These are phyloP conservation scores for Fusarium succisae DNA, from an alignment of 2,329 filamentous ascomycete genomes.

Conservation along the genomic window DNA sequence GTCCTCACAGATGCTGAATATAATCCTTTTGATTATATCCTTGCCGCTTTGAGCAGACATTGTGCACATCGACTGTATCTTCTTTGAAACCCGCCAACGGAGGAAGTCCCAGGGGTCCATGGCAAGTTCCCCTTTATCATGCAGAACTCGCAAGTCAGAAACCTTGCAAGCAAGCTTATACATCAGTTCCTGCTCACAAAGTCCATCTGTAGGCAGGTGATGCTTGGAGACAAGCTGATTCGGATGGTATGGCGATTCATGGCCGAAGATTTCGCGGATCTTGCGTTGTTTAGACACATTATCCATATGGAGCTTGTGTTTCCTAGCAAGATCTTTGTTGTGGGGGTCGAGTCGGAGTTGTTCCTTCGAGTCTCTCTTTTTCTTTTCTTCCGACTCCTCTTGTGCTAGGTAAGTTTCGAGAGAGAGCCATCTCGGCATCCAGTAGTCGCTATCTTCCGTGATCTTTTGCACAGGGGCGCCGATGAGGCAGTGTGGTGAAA, in stretches of 20 bases:
- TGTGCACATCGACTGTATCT: background rate
- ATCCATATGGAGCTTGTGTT: conserved; percentile 41
- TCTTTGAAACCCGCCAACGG: conserved; percentile 46
- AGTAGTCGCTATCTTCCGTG: conserved; percentile 44
- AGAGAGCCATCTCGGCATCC: conserved; percentile 45
- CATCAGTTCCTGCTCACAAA: conserved; percentile 49
- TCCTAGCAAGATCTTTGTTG: background rate
- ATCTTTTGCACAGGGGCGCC: conserved; percentile 44
- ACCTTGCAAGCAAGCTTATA: conserved; percentile 49
- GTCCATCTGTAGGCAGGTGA: conserved; percentile 44
- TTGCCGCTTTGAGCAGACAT: conserved; percentile 2
- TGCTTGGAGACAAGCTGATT: conserved; percentile 50
- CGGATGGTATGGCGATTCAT: conserved; percentile 44
- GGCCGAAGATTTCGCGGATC: conserved; percentile 49
- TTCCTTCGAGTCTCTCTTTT: conserved; percentile 17
- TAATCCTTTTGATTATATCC: conserved; percentile 1
- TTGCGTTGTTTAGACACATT: conserved; percentile 48
- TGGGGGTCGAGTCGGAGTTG: conserved; percentile 3
- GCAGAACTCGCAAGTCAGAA: conserved; percentile 44
- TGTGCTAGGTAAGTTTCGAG: conserved; percentile 43
- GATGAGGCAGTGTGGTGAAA: conserved; percentile 36
- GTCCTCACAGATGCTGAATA: conserved; percentile 20
- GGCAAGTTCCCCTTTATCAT: conserved; percentile 34
- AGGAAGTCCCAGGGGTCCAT: conserved; percentile 54
- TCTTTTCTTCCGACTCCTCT: conserved; percentile 35